Evolutionary conservation across 2,329 filamentous ascomycete species (phyloP).

Genomic region (Beauveria australis): DNA sequence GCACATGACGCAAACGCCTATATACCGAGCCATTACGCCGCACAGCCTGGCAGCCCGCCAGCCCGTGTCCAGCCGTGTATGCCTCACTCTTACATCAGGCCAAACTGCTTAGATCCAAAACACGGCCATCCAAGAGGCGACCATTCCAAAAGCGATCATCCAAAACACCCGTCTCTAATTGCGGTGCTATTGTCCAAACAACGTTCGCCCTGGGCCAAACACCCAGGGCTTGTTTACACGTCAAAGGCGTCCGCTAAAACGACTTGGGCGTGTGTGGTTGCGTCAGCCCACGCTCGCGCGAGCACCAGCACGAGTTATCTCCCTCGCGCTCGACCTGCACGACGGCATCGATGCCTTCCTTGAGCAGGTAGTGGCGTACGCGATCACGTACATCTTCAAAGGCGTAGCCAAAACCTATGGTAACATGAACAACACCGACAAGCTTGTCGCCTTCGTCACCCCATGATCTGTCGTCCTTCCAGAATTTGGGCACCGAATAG

Average conservation of each 20-base stretch:
- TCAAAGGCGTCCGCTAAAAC: slow-evolving; percentile 19
- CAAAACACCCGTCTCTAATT: slow-evolving; percentile 8
- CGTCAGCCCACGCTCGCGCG: slow-evolving; percentile 22
- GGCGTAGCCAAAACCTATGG: slow-evolving; percentile 63
- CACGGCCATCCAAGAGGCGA: neutral
- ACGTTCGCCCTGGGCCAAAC: neutral
- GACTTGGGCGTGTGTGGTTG: slow-evolving; percentile 26
- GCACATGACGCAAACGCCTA: neutral
- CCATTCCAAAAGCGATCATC: neutral
- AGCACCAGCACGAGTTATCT: slow-evolving; percentile 57
- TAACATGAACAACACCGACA: slow-evolving; percentile 78
- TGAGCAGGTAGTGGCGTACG: slow-evolving; percentile 62
- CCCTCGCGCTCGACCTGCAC: slow-evolving; percentile 85
- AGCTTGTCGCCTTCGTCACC: slow-evolving; percentile 44
- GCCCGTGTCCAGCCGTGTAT: neutral
- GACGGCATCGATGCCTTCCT: slow-evolving; percentile 69
- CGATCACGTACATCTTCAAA: slow-evolving; percentile 76
- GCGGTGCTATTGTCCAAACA: slow-evolving; percentile 8
- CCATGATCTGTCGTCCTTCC: slow-evolving; percentile 65
- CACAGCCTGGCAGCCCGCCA: neutral
- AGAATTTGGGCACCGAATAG: slow-evolving; percentile 84
- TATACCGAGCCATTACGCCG: slow-evolving; percentile 2
- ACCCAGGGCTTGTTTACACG: neutral
- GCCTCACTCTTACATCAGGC: neutral
- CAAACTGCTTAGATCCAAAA: neutral